Base-by-base conservation (phyloP, 83 land plant species). In the Isoetes engelmannii region DNA sequence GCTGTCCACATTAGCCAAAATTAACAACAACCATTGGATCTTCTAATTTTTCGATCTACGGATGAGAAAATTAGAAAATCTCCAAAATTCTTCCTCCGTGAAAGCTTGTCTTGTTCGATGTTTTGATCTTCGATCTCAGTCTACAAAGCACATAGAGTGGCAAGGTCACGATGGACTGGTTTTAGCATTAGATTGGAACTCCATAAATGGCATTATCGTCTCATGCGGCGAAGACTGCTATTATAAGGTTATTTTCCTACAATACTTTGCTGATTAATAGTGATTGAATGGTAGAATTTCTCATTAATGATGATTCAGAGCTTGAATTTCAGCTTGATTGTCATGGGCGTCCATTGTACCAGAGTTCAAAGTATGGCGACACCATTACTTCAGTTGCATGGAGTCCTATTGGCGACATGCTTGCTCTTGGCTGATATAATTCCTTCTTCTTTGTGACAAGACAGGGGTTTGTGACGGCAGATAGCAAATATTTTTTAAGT, bases 401-500 rank as follows among this genome's bases (percentile, higher is more conserved):
- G 81, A 73, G 81, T 57, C 81, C 81, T 5, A 68, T 77, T 47
- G 81, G 81, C 44, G 81, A 78, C 7, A 44, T 74, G 18, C 73
- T 78, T 78, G 81, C 70, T 28, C 69, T 73, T 19, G 73, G 77
- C 55, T 67, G 68, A 21, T 63, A 58, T 63, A 68, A 68, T 19
- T 58, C 71, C 28, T 37, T 73, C 49, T 67, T 20, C 72, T 78
- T 10, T 78, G 81, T 68, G 77, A 78, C 72, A 78, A 78, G 44
- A 62, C 61, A 61, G 81, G 81, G 81, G 81, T 78, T 69, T 19
- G 54, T 45, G 61, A 15, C 47, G 37, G 4, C 61, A 28, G 37
- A 28, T 28, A 28, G 1, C 37, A 28, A 28, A 28, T 28, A 2
- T 28, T 28, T 0, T 28, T 28, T 28, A 28, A 28, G 37, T 28